Conservation (phyloP, 1,139 yeast species). For the Scheffersomyces titani region DNA sequence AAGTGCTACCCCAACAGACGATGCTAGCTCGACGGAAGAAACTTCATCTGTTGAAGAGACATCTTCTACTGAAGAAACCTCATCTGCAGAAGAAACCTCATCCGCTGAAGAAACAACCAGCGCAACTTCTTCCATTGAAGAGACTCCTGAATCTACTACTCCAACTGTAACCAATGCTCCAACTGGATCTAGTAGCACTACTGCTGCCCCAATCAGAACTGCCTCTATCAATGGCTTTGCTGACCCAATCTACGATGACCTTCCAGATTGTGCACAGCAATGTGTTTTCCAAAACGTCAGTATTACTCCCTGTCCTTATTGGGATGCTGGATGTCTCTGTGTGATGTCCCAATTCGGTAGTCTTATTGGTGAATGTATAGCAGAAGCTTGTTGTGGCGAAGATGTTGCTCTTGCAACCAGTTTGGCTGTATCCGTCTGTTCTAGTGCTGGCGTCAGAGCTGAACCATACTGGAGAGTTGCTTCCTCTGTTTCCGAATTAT, state of each 20-base stretch:
- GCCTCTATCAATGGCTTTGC: constrained; percentile 51
- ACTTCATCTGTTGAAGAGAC: neutral
- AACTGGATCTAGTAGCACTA: neutral
- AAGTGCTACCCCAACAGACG: constrained; percentile 1
- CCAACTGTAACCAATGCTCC: neutral
- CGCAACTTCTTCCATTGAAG: constrained; percentile 8
- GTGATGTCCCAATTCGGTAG: constrained; percentile 37
- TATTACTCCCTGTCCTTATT: constrained; percentile 46
- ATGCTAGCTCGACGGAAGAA: neutral
- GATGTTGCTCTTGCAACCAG: constrained; percentile 23
- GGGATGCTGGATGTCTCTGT: constrained; percentile 54
- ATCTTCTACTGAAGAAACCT: neutral
- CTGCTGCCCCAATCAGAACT: constrained; percentile 19
- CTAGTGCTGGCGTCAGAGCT: constrained; percentile 25
- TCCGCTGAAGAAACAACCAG: constrained; percentile 1
- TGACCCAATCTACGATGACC: constrained; percentile 37
- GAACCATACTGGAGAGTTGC: constrained; percentile 43
- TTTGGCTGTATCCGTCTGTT: constrained; percentile 28
- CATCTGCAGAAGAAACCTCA: neutral
- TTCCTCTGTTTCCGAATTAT: constrained; percentile 24
- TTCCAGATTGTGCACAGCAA: constrained; percentile 42
- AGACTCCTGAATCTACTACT: neutral
- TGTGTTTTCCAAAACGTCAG: constrained; percentile 28
- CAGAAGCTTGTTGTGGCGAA: constrained; percentile 23
- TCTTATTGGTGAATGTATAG: constrained; percentile 31